Evolutionary conservation across 208 protist genomes (phyloP), one percentile per base, ranked within the genome.

Genomic region (Willaertia magna): DNA sequence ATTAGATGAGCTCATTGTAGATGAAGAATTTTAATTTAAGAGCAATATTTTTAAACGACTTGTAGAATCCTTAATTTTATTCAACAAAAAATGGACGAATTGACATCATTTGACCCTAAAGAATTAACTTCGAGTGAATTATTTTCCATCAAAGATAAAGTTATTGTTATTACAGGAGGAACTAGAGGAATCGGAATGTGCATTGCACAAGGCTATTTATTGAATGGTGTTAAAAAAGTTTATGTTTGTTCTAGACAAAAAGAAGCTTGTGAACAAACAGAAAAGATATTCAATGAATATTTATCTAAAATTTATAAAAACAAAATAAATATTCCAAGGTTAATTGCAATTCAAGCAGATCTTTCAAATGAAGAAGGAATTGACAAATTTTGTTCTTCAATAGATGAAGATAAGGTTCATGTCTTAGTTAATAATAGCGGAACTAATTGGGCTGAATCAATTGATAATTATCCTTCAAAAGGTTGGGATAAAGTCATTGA

Each of bases 401-500:
- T 82, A 40, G 7, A 6, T 9, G 46, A 48, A 22, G 9, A 48
- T 18, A 59, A 43, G 34, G 46, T 83, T 83, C 7, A 83, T 59
- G 30, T 83, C 2, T 61, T 84, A 18, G n/a, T 84, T 30, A 67
- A 67, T 46, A 84, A 67, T 44, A 40, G 22, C 42, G 79, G 79
- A 39, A 46, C 48, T 9, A 67, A 34, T 46, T 84, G 79, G 79
- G 79, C 6, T 44, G 79, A 34, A 46, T 22, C 18, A 26, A 2
- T 84, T 43, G 48, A 84, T n/a, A 26, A 2, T 11, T 84, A 84
- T 61, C 44, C 44, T 26, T 46, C 61, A 44, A 6, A 6, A n/a
- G 48, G n/a, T 46, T 84, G 79, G 79, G 79, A 84, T n/a, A 84
- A 84, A 44, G 44, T 84, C 0, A 67, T 84, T n/a, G 34, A 16